phyloP scores from a whole-genome alignment of 208 protist genomes.

The Wallacemonas sp. region DNA sequence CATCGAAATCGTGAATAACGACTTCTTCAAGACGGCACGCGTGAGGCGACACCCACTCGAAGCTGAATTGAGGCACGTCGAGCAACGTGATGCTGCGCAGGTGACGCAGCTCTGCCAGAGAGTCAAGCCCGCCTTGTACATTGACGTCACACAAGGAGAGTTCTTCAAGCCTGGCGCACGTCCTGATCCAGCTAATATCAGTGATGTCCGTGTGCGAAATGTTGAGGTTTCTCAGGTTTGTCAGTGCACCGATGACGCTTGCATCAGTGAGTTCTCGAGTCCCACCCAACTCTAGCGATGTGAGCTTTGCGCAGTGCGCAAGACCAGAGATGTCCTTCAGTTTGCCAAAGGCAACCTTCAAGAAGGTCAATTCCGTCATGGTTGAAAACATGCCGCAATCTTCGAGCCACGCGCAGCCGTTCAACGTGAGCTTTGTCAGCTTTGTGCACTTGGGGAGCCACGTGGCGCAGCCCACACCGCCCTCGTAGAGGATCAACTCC shows the following conservation, averaged over 20 bases:
- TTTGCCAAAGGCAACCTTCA: not conserved
- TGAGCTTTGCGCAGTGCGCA: not conserved
- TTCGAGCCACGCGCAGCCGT: constrained; percentile 6
- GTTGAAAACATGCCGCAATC: not conserved
- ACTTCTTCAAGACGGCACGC: constrained; percentile 2
- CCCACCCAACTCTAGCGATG: not conserved
- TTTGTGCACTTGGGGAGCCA: not conserved
- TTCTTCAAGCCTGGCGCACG: not conserved
- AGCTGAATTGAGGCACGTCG: not conserved
- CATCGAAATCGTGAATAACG: not conserved
- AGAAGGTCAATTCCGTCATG: not conserved
- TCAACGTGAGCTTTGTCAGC: not conserved
- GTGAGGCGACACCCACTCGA: constrained; percentile 3
- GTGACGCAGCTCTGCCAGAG: not conserved
- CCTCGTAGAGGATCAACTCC: not conserved
- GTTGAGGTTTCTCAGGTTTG: not conserved
- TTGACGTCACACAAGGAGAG: not conserved
- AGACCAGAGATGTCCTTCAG: not conserved
- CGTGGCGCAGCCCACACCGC: not conserved
- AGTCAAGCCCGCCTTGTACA: not conserved
- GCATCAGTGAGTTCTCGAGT: not conserved
- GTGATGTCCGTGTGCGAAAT: not conserved
- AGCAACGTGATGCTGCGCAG: not conserved
- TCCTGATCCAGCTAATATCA: constrained; percentile 5
- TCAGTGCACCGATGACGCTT: not conserved